These are phyloP conservation scores for Tolypocladium paradoxum DNA, from an alignment of 2,329 filamentous ascomycete genomes.

Conservation along the genomic window DNA sequence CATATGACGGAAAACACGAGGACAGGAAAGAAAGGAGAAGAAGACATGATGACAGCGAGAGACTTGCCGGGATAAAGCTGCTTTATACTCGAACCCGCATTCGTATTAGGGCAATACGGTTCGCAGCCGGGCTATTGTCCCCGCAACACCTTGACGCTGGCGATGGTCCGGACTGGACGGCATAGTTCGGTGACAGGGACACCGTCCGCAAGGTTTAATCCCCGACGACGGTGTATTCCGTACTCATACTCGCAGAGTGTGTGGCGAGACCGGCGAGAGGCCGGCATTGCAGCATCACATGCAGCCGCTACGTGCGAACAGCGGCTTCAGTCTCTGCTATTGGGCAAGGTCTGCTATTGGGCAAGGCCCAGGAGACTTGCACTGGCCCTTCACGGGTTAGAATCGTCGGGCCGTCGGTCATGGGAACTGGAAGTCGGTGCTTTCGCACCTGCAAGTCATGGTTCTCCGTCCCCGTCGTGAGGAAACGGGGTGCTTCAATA, in stretches of 20 bases:
- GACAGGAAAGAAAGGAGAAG: neutral
- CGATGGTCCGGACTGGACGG: neutral
- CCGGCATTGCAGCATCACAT: neutral
- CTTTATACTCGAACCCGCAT: neutral
- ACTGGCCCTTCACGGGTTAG: neutral
- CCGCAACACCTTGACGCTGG: neutral
- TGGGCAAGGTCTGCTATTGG: neutral
- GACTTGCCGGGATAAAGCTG: neutral
- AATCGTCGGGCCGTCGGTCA: constrained; percentile 1
- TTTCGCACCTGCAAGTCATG: neutral
- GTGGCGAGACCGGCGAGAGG: neutral
- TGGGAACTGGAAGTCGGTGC: constrained; percentile 1
- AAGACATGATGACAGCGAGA: neutral
- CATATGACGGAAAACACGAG: neutral
- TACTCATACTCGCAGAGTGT: neutral
- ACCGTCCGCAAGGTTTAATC: neutral
- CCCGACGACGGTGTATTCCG: neutral
- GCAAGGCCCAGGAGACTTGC: neutral
- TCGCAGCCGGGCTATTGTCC: neutral
- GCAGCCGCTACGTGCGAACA: neutral
- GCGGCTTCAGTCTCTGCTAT: neutral
- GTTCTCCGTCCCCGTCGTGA: neutral
- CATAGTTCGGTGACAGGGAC: neutral
- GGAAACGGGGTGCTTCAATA: neutral
- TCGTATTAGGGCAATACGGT: no score